phyloP scores from a whole-genome alignment of 2,329 filamentous ascomycete genomes.

The Claviceps sp. region DNA sequence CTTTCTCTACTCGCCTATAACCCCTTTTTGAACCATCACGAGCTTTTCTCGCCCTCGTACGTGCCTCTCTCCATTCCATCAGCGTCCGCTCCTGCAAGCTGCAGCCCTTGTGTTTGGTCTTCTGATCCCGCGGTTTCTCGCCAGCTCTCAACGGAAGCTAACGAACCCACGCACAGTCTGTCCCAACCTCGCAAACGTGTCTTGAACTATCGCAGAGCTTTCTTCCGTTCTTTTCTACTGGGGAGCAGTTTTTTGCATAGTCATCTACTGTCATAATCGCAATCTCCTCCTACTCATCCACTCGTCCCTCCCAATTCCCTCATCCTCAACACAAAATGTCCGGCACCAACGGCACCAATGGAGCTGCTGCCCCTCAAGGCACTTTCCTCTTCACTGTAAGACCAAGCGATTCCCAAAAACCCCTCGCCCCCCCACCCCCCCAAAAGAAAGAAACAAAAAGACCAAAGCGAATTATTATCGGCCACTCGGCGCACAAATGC shows the following conservation, averaged over 20 bases:
- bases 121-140: no score
- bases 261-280: background rate
- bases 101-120: background rate
- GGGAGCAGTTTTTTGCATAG: background rate
- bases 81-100: background rate
- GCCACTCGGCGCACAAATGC: constrained; percentile 2
- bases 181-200: background rate
- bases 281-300: background rate
- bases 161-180: background rate
- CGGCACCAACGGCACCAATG: constrained; percentile 34
- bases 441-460: background rate
- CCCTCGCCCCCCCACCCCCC: background rate
- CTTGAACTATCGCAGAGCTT: constrained; percentile 1
- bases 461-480: background rate
- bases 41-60: background rate
- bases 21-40: background rate
- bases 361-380: constrained; percentile 33
- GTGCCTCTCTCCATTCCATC: background rate
- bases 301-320: constrained; percentile 3
- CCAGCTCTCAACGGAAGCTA: background rate
- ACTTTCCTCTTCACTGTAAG: constrained; percentile 74
- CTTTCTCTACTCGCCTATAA: background rate
- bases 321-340: constrained; percentile 32
- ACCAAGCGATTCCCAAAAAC: background rate
- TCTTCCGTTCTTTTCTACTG: background rate